A percentile compares a stretch with the other conserved stretches of the same genome.
Conservation (phyloP, 2,329 filamentous ascomycete species). For the Penicillium paneum region DNA sequence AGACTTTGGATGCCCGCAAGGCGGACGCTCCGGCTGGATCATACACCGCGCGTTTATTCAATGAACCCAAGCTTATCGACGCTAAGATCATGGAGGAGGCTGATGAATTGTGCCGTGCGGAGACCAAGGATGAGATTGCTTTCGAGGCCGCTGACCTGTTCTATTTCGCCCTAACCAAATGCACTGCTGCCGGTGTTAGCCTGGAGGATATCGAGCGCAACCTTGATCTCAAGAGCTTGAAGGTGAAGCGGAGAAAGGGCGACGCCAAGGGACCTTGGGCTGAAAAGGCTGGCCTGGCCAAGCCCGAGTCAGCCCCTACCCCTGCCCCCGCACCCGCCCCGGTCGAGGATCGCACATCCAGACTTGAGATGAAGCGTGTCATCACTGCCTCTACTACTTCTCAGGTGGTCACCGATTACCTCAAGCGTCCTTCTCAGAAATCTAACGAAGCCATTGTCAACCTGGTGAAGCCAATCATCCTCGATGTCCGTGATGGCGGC, state of each 20-base stretch:
- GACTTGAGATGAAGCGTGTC: slow-evolving; percentile 80
- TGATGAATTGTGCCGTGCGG: slow-evolving; percentile 86
- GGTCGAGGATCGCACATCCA: slow-evolving; percentile 49
- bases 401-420: slow-evolving; percentile 65
- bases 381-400: slow-evolving; percentile 63
- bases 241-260: slow-evolving; percentile 88
- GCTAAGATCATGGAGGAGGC: slow-evolving; percentile 99
- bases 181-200: slow-evolving; percentile 76
- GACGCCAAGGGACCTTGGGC: slow-evolving; percentile 94
- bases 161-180: slow-evolving; percentile 93
- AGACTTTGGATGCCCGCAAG: slow-evolving; percentile 80
- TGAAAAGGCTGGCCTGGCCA: slow-evolving; percentile 68
- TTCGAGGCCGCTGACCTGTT: slow-evolving; percentile 94
- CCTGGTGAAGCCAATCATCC: slow-evolving; percentile 87
- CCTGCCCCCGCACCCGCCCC: slow-evolving; percentile 49
- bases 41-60: slow-evolving; percentile 91
- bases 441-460: slow-evolving; percentile 91
- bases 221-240: slow-evolving; percentile 89
- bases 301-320: slow-evolving; percentile 29
- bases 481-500: slow-evolving; percentile 76
- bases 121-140: slow-evolving; percentile 75
- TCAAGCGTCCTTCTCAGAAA: slow-evolving; percentile 88
- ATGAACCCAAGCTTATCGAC: slow-evolving; percentile 79
- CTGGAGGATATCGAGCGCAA: slow-evolving; percentile 88
- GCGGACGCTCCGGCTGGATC: slow-evolving; percentile 80